A percentile compares a stretch with the other conserved stretches of the same genome.
Conservation (phyloP, 441 rosid species). For the Adansonia gregorii region DNA sequence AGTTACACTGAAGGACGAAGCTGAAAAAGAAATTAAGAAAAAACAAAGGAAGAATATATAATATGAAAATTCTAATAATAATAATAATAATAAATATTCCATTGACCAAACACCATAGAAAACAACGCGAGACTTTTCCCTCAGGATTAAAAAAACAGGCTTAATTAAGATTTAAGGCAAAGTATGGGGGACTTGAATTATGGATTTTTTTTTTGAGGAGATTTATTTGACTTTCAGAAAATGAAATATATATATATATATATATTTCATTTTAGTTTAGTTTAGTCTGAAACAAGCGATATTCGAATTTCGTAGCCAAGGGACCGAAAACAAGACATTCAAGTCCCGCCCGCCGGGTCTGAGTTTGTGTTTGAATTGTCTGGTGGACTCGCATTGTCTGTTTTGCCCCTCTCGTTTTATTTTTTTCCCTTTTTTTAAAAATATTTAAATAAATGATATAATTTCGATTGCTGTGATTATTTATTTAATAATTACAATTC, state of each 20-base stretch:
- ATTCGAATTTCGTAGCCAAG: neutral
- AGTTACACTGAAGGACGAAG: neutral
- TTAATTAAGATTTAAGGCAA: neutral
- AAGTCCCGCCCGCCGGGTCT: conserved; percentile 7
- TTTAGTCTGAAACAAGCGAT: neutral
- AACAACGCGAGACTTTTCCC: no score
- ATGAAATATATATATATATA: neutral
- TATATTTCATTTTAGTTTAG: neutral
- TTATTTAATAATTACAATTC: neutral
- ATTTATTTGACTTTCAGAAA: conserved; percentile 16
- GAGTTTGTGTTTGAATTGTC: neutral
- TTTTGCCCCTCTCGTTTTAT: neutral
- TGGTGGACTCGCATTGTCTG: neutral
- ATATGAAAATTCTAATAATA: neutral
- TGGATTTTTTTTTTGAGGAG: conserved; percentile 1
- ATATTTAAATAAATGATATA: neutral
- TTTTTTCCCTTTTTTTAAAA: neutral
- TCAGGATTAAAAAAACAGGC: neutral
- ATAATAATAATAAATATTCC: neutral
- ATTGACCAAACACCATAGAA: neutral
- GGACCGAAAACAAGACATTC: neutral
- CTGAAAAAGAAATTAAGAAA: neutral
- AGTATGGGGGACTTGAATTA: neutral
- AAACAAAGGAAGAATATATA: neutral
- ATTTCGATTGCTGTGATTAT: neutral